These are phyloP conservation scores for Thelonectria blattea DNA, from an alignment of 2,329 filamentous ascomycete genomes.

Conservation along the genomic window DNA sequence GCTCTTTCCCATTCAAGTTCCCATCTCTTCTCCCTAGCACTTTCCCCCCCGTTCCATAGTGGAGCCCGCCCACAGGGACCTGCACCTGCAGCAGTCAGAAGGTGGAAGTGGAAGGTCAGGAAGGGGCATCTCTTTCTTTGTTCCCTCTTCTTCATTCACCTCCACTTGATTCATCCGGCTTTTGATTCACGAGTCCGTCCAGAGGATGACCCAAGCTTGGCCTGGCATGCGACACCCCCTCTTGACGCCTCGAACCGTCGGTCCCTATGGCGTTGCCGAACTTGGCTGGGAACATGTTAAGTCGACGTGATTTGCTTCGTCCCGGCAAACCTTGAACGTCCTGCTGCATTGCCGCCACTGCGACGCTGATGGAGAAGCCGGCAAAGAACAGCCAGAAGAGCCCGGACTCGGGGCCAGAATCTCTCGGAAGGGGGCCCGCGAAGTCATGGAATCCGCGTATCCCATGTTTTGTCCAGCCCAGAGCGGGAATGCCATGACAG, in stretches of 20 bases:
- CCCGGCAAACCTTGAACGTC: too few relatives aligned
- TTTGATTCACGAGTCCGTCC: too few relatives aligned
- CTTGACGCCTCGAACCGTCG: too few relatives aligned
- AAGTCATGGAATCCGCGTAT: not conserved
- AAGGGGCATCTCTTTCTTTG: not conserved
- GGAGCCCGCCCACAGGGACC: slow-evolving; percentile 10
- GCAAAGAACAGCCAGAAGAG: too few relatives aligned
- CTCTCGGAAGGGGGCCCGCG: not conserved
- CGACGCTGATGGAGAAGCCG: too few relatives aligned
- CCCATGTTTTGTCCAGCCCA: not conserved
- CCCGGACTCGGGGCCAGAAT: not conserved
- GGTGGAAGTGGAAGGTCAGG: not conserved
- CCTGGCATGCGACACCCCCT: not conserved
- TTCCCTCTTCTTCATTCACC: not conserved
- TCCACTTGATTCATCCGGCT: too few relatives aligned
- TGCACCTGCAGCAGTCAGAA: not conserved
- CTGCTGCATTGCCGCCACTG: too few relatives aligned
- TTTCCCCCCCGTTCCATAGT: not conserved
- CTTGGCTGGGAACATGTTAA: not conserved
- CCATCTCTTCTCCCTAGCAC: not conserved
- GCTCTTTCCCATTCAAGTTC: not conserved
- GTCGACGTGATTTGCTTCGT: too few relatives aligned
- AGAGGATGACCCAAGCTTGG: not conserved
- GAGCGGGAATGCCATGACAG: not conserved
- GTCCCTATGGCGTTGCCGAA: too few relatives aligned